Percentiles rank a stretch among this genome's conserved stretches.
phyloP scores from a whole-genome alignment of 2,329 filamentous ascomycete genomes.

The Diaporthe eres region DNA sequence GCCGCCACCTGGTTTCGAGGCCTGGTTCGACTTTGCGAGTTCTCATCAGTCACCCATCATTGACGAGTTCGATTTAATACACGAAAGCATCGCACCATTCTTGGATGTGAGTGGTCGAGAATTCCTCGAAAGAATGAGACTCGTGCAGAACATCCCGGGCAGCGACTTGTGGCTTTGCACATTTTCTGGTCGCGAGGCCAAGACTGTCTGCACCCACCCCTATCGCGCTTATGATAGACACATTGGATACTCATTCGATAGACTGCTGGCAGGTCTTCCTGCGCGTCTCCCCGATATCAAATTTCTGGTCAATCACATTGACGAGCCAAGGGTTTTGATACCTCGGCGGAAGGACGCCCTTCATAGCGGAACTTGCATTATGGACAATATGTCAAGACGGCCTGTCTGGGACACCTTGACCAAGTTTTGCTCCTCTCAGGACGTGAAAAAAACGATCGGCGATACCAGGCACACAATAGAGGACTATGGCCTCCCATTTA shows the following conservation, averaged over 20 bases:
- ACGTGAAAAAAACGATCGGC: neutral
- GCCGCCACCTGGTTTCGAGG: conserved; percentile 62
- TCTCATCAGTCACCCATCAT: conserved; percentile 59
- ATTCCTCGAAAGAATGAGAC: conserved; percentile 48
- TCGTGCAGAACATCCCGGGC: conserved; percentile 9
- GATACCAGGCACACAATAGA: conserved; percentile 22
- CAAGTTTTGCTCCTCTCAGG: neutral
- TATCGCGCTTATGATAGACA: conserved; percentile 32
- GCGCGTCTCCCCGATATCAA: conserved; percentile 53
- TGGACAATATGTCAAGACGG: conserved; percentile 49
- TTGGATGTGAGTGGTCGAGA: conserved; percentile 55
- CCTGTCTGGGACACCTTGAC: conserved; percentile 46
- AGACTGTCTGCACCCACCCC: conserved; percentile 41
- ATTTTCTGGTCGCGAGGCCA: conserved; percentile 46
- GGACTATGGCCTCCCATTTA: conserved; percentile 53
- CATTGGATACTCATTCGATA: conserved; percentile 17
- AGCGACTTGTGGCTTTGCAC: conserved; percentile 34
- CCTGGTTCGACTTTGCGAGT: conserved; percentile 61
- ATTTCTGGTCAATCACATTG: conserved; percentile 64
- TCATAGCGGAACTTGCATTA: neutral
- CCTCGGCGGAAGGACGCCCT: neutral
- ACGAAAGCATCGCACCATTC: conserved; percentile 57
- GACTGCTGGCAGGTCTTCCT: conserved; percentile 46
- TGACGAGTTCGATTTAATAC: conserved; percentile 64
- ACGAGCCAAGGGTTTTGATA: conserved; percentile 60